Evolutionary conservation across 306 rosid species (phyloP).

Genomic region (Cicer yamashitae): DNA sequence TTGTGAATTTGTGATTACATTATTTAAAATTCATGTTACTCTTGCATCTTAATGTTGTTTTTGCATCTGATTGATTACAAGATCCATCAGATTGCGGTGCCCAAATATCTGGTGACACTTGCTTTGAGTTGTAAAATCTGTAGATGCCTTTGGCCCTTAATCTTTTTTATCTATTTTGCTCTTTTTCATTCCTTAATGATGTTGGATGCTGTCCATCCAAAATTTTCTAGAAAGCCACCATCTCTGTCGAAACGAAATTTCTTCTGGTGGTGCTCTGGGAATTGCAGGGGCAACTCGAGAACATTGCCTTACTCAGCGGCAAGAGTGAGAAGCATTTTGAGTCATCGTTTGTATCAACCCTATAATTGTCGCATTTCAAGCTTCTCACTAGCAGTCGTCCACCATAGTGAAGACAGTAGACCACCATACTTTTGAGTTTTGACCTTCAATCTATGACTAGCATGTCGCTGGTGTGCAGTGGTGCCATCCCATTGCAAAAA

Average conservation of each 20-base stretch:
- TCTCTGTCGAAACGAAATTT: not conserved
- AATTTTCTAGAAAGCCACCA: not conserved
- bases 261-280: not conserved
- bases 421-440: not conserved
- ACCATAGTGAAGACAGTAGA: not conserved
- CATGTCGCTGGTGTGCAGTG: too few relatives aligned
- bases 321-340: not conserved
- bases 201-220: not conserved
- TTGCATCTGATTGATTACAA: slow-evolving; percentile 26
- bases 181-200: not conserved
- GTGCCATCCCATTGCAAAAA: not conserved
- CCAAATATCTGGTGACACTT: slow-evolving; percentile 40
- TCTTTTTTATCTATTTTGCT: not conserved
- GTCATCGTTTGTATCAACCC: not conserved
- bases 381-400: not conserved
- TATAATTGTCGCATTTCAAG: not conserved
- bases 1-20: slow-evolving; percentile 42
- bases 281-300: not conserved
- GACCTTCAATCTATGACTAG: not conserved
- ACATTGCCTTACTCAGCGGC: not conserved
- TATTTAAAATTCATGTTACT: slow-evolving; percentile 33
- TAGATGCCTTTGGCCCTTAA: slow-evolving; percentile 12
- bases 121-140: slow-evolving; percentile 42
- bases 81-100: slow-evolving; percentile 40
- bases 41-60: slow-evolving; percentile 14